A percentile compares a stretch with the other conserved stretches of the same genome.
Evolutionary conservation across 768 basidiomycete genomes (phyloP).

Genomic region (Phlebiopsis gigantea): DNA sequence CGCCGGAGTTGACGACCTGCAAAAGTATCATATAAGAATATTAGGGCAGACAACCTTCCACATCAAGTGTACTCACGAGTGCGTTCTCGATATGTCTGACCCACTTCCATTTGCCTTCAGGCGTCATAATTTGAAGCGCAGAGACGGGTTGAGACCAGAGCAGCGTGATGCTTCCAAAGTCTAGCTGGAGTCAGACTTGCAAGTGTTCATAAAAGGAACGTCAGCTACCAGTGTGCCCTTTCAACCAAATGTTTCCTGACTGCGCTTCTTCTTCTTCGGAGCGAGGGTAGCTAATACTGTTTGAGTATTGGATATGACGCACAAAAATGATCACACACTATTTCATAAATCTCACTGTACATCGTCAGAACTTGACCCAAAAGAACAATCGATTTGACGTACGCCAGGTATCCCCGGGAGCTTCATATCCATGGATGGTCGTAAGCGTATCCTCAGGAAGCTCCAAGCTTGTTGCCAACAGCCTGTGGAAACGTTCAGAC

Average conservation of each 20-base stretch:
- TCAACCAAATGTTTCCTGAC: conserved; percentile 52
- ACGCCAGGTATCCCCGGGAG: conserved; percentile 30
- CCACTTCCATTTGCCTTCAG: conserved; percentile 33
- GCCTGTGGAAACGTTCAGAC: conserved; percentile 16
- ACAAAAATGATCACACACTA: not conserved
- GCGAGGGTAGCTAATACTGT: conserved; percentile 40
- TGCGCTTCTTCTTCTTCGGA: conserved; percentile 43
- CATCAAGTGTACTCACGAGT: conserved; percentile 19
- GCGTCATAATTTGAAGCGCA: conserved; percentile 31
- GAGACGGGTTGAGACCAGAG: conserved; percentile 34
- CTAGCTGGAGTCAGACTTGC: conserved; percentile 12
- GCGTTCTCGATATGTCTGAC: conserved; percentile 28
- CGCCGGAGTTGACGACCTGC: conserved; percentile 37
- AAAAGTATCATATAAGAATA: not conserved
- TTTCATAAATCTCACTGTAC: too few species aligned
- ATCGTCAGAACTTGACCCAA: too few species aligned
- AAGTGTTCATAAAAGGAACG: not conserved
- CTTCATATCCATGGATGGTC: conserved; percentile 33
- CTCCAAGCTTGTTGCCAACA: conserved; percentile 41
- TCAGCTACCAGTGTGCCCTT: conserved; percentile 52
- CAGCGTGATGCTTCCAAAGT: conserved; percentile 30
- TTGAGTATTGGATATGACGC: too few species aligned
- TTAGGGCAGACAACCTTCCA: not conserved
- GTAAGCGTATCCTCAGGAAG: conserved; percentile 43
- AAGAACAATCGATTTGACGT: not conserved